A percentile compares a stretch with the other conserved stretches of the same genome.
Evolutionary conservation across 1,284 basidiomycete species (phyloP).

Genomic region (Pseudozyma sp.): DNA sequence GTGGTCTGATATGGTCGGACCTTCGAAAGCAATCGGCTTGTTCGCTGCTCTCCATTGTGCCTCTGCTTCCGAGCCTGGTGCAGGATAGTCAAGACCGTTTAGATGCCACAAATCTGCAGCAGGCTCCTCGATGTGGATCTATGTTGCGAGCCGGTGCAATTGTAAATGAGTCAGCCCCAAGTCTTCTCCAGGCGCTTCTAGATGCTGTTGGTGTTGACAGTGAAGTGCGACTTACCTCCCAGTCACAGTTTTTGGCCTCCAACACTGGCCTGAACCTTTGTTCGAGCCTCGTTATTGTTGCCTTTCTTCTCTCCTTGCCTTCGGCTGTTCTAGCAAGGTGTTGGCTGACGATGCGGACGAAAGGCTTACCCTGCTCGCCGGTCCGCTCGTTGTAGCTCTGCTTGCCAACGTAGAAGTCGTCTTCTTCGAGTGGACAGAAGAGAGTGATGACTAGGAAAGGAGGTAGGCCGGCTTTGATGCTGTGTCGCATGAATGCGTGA

Average conservation of each 20-base stretch:
- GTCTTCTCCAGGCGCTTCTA: not conserved
- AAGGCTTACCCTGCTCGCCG: constrained; percentile 21
- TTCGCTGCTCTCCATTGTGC: constrained; percentile 25
- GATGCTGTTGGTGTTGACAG: not conserved
- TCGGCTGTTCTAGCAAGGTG: constrained; percentile 21
- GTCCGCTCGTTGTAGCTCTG: constrained; percentile 21
- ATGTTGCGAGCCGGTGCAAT: not conserved
- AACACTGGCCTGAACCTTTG: constrained; percentile 9
- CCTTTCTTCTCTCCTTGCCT: constrained; percentile 15
- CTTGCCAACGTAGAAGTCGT: constrained; percentile 32
- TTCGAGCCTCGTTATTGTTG: constrained; percentile 8
- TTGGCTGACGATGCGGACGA: constrained; percentile 31
- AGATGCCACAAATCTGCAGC: constrained; percentile 31
- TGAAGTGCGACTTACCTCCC: constrained; percentile 20
- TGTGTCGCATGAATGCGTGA: not conserved
- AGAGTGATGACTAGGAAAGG: constrained; percentile 29
- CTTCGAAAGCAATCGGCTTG: constrained; percentile 22
- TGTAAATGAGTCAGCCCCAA: not conserved
- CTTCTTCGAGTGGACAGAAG: constrained; percentile 24
- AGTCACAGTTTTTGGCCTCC: constrained; percentile 22
- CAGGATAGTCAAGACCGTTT: constrained; percentile 21
- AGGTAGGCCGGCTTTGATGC: constrained; percentile 13
- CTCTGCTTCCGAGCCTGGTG: constrained; percentile 28
- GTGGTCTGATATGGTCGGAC: constrained; percentile 29
- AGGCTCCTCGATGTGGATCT: constrained; percentile 45